Evolutionary conservation across 345 rosid species (phyloP).

Genomic region (Salix udensis): DNA sequence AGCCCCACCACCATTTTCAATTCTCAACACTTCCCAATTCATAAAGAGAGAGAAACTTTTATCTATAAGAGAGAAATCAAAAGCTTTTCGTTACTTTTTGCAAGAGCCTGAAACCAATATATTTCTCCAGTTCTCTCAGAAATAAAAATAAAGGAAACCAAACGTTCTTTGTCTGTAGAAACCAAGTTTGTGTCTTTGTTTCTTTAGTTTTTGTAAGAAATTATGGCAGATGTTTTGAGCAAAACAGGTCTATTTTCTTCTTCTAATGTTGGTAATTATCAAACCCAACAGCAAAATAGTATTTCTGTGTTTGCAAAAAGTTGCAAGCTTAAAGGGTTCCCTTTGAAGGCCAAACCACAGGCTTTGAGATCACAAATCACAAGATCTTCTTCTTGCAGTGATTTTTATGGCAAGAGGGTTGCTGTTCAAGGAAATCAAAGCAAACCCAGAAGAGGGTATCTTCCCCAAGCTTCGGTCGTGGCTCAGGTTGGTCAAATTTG

Average conservation of each 20-base stretch:
- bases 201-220: not conserved
- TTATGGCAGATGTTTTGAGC: slow-evolving; percentile 53
- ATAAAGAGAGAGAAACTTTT: not conserved
- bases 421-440: slow-evolving; percentile 24
- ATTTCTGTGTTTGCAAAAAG: slow-evolving; percentile 27
- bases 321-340: slow-evolving; percentile 31
- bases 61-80: not conserved
- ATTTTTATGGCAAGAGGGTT: slow-evolving; percentile 48
- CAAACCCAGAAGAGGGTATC: slow-evolving; percentile 23
- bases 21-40: not conserved
- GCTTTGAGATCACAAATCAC: slow-evolving; percentile 25
- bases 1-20: not conserved
- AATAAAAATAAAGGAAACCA: not conserved
- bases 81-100: not conserved
- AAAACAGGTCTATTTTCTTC: slow-evolving; percentile 35
- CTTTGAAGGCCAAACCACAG: slow-evolving; percentile 33
- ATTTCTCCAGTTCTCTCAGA: not conserved
- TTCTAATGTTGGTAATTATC: slow-evolving; percentile 4
- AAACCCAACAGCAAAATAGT: slow-evolving; percentile 21
- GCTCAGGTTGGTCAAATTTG: slow-evolving; percentile 50
- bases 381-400: slow-evolving; percentile 10
- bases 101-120: not conserved
- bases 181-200: not conserved
- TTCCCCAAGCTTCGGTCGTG: slow-evolving; percentile 25
- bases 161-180: not conserved